Conservation (phyloP, 2,329 filamentous ascomycete genomes). For the Helicocarpus griseus region DNA sequence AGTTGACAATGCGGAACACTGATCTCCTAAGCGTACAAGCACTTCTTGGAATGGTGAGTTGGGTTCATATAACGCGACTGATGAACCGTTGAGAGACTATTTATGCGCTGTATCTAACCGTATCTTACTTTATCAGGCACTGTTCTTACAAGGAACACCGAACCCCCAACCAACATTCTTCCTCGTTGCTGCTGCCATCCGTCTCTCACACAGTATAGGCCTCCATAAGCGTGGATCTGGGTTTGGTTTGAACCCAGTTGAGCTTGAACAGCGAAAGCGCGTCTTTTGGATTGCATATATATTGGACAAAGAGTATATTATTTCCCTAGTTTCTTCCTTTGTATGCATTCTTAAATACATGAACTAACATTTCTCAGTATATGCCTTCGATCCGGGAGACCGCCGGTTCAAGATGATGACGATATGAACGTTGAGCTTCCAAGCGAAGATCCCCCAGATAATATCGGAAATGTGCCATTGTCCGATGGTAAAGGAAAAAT, state of each 20-base stretch:
- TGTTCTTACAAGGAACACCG: slow-evolving; percentile 92
- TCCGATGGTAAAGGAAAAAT: slow-evolving; percentile 83
- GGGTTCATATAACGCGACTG: neutral
- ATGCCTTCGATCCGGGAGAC: slow-evolving; percentile 61
- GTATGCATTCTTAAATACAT: neutral
- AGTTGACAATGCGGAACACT: slow-evolving; percentile 91
- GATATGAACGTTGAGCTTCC: slow-evolving; percentile 95
- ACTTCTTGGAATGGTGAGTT: slow-evolving; percentile 67
- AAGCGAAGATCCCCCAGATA: slow-evolving; percentile 79
- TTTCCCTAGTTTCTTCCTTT: neutral
- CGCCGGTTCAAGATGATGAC: slow-evolving; percentile 64
- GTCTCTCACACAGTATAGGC: slow-evolving; percentile 86
- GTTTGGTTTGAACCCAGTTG: slow-evolving; percentile 86
- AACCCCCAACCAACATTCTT: slow-evolving; percentile 94
- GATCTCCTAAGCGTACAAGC: slow-evolving; percentile 93
- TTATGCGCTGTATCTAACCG: neutral
- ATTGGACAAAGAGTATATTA: slow-evolving; percentile 56
- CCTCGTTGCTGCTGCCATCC: slow-evolving; percentile 79
- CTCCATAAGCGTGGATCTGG: slow-evolving; percentile 87
- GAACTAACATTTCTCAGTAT: slow-evolving; percentile 36
- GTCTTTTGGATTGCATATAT: slow-evolving; percentile 72
- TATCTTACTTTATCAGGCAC: slow-evolving; percentile 39
- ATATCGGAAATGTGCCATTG: slow-evolving; percentile 87
- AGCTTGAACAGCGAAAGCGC: slow-evolving; percentile 79
- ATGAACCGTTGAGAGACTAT: too few species aligned